Conservation (phyloP, 1,139 yeast genomes). For the Hansenula lynferdii region DNA sequence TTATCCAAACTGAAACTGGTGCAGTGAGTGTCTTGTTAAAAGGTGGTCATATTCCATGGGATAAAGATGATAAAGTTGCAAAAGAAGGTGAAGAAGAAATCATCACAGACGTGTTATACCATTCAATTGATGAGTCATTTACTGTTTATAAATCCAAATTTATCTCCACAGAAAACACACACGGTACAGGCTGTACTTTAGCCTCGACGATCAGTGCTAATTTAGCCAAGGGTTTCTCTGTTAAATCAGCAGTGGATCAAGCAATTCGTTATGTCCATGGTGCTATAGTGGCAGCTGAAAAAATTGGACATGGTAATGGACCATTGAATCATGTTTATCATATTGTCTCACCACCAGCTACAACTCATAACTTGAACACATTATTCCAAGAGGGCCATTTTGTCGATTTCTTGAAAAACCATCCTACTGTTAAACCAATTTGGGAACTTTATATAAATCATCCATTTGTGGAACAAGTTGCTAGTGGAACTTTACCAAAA, state of each 20-base stretch:
- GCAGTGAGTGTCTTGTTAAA: constrained; percentile 62
- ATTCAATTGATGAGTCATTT: constrained; percentile 33
- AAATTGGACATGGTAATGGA: constrained; percentile 61
- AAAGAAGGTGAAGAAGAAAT: constrained; percentile 13
- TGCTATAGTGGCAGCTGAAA: constrained; percentile 43
- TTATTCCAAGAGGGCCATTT: constrained; percentile 31
- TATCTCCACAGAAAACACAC: constrained; percentile 54
- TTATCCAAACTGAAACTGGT: constrained; percentile 36
- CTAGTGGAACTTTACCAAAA: constrained; percentile 45
- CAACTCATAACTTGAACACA: constrained; percentile 8
- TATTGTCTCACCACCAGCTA: constrained; percentile 24
- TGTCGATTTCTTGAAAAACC: constrained; percentile 47
- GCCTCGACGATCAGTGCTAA: constrained; percentile 80
- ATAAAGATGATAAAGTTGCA: neutral
- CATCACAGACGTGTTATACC: constrained; percentile 59
- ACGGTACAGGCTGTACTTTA: constrained; percentile 91
- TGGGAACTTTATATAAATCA: constrained; percentile 65
- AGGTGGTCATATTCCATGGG: constrained; percentile 76
- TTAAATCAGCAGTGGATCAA: constrained; percentile 46
- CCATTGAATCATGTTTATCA: constrained; percentile 62
- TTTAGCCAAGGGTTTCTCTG: constrained; percentile 47
- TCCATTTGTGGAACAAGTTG: constrained; percentile 52
- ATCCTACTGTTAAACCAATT: constrained; percentile 46
- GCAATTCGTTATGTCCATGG: constrained; percentile 64
- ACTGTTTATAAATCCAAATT: constrained; percentile 46